Conservation (phyloP, 192 early-diverging fungal species). For the Backusella sp. region DNA sequence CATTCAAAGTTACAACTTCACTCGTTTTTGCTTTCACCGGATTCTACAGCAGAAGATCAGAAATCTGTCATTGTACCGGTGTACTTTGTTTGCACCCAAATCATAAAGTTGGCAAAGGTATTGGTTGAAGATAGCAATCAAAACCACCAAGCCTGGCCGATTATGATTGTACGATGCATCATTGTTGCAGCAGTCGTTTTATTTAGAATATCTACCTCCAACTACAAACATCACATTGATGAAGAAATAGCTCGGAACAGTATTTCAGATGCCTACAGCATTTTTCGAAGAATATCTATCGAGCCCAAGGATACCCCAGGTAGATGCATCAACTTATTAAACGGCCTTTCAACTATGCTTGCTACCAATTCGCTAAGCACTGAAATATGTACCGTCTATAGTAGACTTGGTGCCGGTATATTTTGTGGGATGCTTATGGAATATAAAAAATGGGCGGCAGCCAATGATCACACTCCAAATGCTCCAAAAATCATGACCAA, state of each 20-base stretch:
- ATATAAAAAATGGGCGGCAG: conserved; percentile 16
- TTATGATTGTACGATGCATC: conserved; percentile 3
- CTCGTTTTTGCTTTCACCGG: conserved; percentile 18
- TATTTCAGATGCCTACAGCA: conserved; percentile 12
- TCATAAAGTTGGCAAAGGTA: background rate
- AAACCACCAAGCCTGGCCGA: conserved; percentile 12
- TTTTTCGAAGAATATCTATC: conserved; percentile 2
- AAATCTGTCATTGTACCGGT: conserved; percentile 14
- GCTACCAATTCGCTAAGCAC: background rate
- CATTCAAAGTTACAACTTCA: conserved; percentile 28
- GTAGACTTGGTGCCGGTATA: conserved; percentile 17
- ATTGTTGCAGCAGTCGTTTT: conserved; percentile 12
- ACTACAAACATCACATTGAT: conserved; percentile 1
- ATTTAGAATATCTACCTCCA: conserved; percentile 12
- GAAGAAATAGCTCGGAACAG: conserved; percentile 17
- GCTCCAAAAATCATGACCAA: background rate
- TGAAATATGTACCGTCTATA: conserved; percentile 10
- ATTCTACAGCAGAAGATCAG: conserved; percentile 10
- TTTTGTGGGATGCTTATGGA: conserved; percentile 15
- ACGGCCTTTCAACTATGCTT: conserved; percentile 7
- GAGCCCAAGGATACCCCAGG: conserved; percentile 1
- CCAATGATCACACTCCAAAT: background rate
- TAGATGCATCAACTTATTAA: background rate
- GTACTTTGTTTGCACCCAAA: conserved; percentile 23
- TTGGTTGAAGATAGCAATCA: background rate